Percentiles rank a stretch among this genome's conserved stretches.
Conservation (phyloP, 202 grass and related monocot species). For the Panicum hallii region DNA sequence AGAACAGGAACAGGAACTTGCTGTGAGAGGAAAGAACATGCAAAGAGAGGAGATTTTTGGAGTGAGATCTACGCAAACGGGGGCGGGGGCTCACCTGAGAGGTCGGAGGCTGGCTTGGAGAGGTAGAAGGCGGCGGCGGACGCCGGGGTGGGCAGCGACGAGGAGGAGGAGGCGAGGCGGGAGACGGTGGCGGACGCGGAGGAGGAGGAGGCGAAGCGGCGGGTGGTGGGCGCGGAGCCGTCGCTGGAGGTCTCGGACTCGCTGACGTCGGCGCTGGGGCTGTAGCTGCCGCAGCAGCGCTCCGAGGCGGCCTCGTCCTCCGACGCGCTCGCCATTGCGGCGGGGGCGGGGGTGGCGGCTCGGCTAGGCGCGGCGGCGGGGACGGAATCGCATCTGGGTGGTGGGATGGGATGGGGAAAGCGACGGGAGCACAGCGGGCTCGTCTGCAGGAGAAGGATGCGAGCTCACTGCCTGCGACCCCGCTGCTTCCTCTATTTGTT, state of each 20-base stretch:
- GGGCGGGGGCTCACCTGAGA: slow-evolving; percentile 55
- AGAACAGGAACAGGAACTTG: slow-evolving; percentile 6
- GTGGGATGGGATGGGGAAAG: slow-evolving; percentile 47
- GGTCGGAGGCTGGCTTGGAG: slow-evolving; percentile 67
- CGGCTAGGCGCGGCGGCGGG: slow-evolving; percentile 31
- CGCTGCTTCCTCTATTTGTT: slow-evolving; percentile 34
- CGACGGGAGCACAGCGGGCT: slow-evolving; percentile 2
- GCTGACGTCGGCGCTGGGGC: slow-evolving; percentile 94
- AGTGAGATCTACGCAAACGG: slow-evolving; percentile 58
- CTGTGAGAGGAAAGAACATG: slow-evolving; percentile 37
- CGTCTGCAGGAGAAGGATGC: background rate
- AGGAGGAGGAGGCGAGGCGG: slow-evolving; percentile 70
- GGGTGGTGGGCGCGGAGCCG: slow-evolving; percentile 58
- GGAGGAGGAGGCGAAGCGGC: slow-evolving; percentile 64
- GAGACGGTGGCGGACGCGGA: slow-evolving; percentile 60
- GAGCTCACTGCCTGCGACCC: slow-evolving; percentile 41
- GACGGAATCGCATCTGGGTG: slow-evolving; percentile 53
- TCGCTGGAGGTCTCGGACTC: slow-evolving; percentile 94
- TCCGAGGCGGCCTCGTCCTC: slow-evolving; percentile 82
- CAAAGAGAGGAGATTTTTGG: slow-evolving; percentile 32
- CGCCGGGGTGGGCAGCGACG: slow-evolving; percentile 63
- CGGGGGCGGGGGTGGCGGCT: background rate
- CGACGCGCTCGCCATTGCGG: slow-evolving; percentile 76
- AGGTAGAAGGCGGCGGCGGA: slow-evolving; percentile 61
- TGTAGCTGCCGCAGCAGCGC: slow-evolving; percentile 84